Evolutionary conservation across 129 eudicot genomes (phyloP).

Genomic region (Chrysanthemum makinoi): DNA sequence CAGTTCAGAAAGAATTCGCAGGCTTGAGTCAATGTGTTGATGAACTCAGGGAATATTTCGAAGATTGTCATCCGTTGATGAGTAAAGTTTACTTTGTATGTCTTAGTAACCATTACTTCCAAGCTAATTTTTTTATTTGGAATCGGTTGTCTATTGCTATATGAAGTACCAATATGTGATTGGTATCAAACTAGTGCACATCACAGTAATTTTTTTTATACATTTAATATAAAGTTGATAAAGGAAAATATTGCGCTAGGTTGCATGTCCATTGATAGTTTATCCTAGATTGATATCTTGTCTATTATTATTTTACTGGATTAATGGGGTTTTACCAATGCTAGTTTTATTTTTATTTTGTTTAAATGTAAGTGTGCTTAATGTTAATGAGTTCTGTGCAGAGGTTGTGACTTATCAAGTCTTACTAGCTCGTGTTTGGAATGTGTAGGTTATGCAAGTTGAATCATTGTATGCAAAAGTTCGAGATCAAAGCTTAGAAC

Average conservation of each 20-base stretch:
- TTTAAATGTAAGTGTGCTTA: not conserved
- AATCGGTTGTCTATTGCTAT: too few relatives aligned
- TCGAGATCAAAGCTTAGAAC: conserved; percentile 48
- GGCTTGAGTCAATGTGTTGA: conserved; percentile 54
- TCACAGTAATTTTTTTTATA: too few relatives aligned
- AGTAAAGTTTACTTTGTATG: conserved; percentile 93
- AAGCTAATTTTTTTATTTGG: not conserved
- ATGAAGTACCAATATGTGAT: too few relatives aligned
- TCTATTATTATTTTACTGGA: not conserved
- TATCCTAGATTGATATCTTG: too few relatives aligned
- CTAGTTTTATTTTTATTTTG: not conserved
- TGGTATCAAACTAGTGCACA: too few relatives aligned
- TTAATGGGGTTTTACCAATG: not conserved
- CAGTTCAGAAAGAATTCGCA: conserved; percentile 54
- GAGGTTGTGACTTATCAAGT: not conserved
- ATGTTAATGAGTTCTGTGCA: too few relatives aligned
- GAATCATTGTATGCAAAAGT: conserved; percentile 58
- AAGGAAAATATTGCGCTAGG: too few relatives aligned
- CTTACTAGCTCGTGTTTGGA: conserved; percentile 20
- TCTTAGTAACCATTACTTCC: conserved; percentile 15
- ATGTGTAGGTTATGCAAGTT: conserved; percentile 73
- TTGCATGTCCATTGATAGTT: too few relatives aligned
- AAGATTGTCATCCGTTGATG: conserved; percentile 69
- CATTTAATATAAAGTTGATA: too few relatives aligned
- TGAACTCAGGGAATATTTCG: conserved; percentile 65